Evolutionary conservation across 345 rosid genomes (phyloP).

Genomic region (Populus deltoides): DNA sequence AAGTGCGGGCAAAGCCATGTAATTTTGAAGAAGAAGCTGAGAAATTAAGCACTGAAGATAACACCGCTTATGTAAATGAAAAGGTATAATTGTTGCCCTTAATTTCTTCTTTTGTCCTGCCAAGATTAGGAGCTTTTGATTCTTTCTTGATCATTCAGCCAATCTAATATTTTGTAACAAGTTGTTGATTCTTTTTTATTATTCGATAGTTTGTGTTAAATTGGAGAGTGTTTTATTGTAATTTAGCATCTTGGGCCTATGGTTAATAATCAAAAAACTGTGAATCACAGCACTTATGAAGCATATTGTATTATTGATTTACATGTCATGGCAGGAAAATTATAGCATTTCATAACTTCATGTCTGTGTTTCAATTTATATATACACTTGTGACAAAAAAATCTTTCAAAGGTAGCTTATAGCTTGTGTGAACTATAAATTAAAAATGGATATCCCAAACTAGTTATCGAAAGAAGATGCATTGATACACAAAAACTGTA

Average conservation of each 20-base stretch:
- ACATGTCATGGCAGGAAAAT: no score
- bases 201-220: background rate
- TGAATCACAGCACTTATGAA: no score
- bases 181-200: background rate
- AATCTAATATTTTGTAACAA: background rate
- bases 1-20: background rate
- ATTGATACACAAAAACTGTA: background rate
- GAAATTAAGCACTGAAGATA: background rate
- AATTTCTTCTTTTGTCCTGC: no score
- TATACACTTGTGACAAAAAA: background rate
- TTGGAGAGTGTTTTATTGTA: background rate
- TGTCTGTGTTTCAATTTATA: background rate
- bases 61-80: background rate
- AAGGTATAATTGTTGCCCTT: constrained; percentile 6
- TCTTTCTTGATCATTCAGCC: background rate
- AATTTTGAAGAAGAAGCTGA: constrained; percentile 5
- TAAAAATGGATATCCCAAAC: background rate
- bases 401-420: background rate
- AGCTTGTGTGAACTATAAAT: background rate
- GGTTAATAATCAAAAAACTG: no score
- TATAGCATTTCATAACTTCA: background rate
- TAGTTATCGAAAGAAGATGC: background rate
- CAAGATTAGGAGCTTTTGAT: background rate
- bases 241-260: background rate
- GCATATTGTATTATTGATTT: no score